Evolutionary conservation across 2,329 filamentous ascomycete genomes (phyloP), one percentile per base, ranked within the genome.

Genomic region (Lachnellula arida): DNA sequence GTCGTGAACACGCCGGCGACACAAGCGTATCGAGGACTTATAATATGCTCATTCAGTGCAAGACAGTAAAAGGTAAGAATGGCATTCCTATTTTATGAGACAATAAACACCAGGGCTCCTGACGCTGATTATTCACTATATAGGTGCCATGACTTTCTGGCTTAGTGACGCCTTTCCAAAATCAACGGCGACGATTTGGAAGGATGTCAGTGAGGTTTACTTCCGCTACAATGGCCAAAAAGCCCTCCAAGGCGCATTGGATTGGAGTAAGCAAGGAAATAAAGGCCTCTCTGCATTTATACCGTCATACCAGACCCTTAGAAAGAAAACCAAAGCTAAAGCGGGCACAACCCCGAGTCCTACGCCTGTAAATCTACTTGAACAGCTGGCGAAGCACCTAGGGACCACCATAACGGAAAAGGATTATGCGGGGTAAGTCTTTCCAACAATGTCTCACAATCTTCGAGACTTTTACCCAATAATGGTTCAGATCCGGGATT

Each of bases 121-220:
- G 7, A 25, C 15, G 14, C 28, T 15, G 44, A 15, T 28, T 2
- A 47, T 32, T 32, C 12, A 19, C 8, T 28, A 12, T 8, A 14
- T 14, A 47, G 44, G 44, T 12, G 61, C 61, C 3, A 65, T 65
- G 55, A 60, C 61, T 49, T 55, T 52, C 17, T 65, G 63, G 63
- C 42, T 62, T 6, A 51, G 57, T 28, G 55, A 59, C 15, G 48
- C 50, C 15, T 25, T 47, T 28, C 44, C 44, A 12, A 58, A 52
- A 7, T 25, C 49, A 2, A 55, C 56, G 25, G 58, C 61, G 23
- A 51, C 51, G 15, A 46, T 62, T 32, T 65, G 63, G 63, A 57
- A 56, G 42, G 63, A 65, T 22, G 59, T 63, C 47, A 51, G 42
- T 34, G 39, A 57, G 35, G 50, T 32, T 19, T 62, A 63, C 40